These are phyloP conservation scores for Globisporangium parvum DNA, from an alignment of 352 stramenopile species.

Conservation along the genomic window DNA sequence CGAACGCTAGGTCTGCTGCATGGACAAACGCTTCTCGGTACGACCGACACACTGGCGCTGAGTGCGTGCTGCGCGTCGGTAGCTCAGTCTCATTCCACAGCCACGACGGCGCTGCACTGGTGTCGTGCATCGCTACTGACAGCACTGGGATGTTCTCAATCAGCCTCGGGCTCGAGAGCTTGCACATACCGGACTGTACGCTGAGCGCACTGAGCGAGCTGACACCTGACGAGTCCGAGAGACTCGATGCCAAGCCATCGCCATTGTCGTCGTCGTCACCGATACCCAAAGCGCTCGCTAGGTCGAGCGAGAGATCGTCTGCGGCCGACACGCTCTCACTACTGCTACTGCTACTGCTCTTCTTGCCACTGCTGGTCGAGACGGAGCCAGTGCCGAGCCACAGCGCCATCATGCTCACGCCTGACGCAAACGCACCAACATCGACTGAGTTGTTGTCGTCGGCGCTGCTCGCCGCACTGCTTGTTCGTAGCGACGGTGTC, in stretches of 20 bases:
- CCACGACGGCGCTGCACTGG: not conserved
- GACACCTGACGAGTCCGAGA: not conserved
- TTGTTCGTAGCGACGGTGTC: not conserved
- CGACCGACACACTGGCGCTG: not conserved
- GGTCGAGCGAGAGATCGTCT: not conserved
- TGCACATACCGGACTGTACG: not conserved
- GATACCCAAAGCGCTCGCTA: not conserved
- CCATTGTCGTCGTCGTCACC: no score
- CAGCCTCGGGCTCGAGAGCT: constrained; percentile 2
- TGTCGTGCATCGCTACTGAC: not conserved
- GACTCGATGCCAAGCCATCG: constrained; percentile 5
- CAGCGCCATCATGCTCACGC: not conserved
- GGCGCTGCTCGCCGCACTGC: not conserved
- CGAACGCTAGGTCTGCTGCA: not conserved
- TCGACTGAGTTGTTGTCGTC: not conserved
- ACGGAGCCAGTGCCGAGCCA: not conserved
- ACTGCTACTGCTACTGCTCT: not conserved
- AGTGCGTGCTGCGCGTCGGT: not conserved
- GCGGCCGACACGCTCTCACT: not conserved
- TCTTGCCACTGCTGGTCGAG: constrained; percentile 1
- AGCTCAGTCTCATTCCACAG: not conserved
- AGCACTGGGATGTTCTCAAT: constrained; percentile 12
- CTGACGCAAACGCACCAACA: not conserved
- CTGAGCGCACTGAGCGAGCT: constrained; percentile 9
- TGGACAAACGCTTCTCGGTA: not conserved